Evolutionary conservation across 2,329 filamentous ascomycete genomes (phyloP), one percentile per base, ranked within the genome.

Genomic region (Tolypocladium album): DNA sequence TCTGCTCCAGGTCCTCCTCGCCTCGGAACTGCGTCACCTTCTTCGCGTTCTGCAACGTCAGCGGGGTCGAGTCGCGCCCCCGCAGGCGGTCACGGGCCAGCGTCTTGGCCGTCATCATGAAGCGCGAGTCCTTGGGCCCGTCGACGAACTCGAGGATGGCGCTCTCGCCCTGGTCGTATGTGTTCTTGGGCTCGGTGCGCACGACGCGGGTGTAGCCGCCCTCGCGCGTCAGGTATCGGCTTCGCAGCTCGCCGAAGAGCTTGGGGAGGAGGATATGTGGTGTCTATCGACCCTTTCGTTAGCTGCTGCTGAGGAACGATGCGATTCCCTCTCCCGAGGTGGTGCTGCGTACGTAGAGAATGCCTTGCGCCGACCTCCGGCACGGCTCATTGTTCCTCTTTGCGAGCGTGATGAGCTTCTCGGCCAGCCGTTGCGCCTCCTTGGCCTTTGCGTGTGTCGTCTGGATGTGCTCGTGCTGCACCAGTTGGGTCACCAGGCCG

Each of bases 401-500:
- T 24, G 90, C 93, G 67, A 96, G 75, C 5, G 92, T 97, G 69
- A 99, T 92, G 66, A 97, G 80, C 79, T 96, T 95, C 72, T 99
- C 94, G 9, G 92, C 94, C 67, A 97, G 75, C 52, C 90, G 84
- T 77, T 99, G 94, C 24, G 94, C 90, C 79, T 99, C 94, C 77
- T 97, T 99, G 56, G 94, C 94, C 78, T 97, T 97, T 73, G 88
- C 87, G 82, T 89, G 97, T 77, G 94, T 96, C 57, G 94, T 99
- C 64, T 88, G 87, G 78, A 99, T 96, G 64, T 90, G 87, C 79
- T 99, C 94, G 75, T 96, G 86, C 75, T 90, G 83, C 77, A 99
- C 89, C 66, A 99, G 88, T 59, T 93, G 94, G 66, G 93, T 96
- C 73, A 97, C 92, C 63, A 99, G 82, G 77, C 97, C 97, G 70